phyloP scores from a whole-genome alignment of 2,329 filamentous ascomycete species.

The Diaporthe australafricana region DNA sequence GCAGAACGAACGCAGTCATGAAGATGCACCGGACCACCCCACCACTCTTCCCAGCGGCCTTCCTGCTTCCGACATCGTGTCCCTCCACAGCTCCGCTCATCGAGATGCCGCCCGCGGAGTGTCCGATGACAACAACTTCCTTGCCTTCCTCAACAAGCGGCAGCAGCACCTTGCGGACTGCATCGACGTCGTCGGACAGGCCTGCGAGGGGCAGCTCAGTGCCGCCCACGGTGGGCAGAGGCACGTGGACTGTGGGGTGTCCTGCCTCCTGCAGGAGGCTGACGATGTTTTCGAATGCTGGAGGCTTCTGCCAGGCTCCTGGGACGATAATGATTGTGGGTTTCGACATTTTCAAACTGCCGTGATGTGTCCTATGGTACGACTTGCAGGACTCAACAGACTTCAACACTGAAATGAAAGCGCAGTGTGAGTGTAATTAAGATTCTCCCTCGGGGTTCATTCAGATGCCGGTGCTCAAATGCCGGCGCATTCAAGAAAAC shows the following conservation, averaged over 20 bases:
- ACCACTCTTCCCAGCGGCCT: conserved; percentile 47
- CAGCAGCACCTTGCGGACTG: conserved; percentile 15
- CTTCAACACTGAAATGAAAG: not conserved
- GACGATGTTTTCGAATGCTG: not conserved
- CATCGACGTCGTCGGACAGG: conserved; percentile 27
- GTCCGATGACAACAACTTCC: conserved; percentile 54
- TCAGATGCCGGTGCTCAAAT: not conserved
- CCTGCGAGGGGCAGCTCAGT: conserved; percentile 18
- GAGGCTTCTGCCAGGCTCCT: conserved; percentile 25
- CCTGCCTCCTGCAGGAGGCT: conserved; percentile 14
- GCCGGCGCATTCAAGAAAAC: not conserved
- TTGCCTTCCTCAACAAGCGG: conserved; percentile 49
- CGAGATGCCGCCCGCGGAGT: conserved; percentile 57
- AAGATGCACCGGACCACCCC: conserved; percentile 54
- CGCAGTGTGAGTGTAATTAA: too few relatives aligned
- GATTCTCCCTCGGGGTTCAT: not conserved
- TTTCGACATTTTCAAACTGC: not conserved
- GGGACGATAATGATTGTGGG: conserved; percentile 28
- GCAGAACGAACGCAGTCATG: conserved; percentile 48
- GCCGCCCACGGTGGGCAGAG: conserved; percentile 15
- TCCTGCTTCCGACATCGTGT: conserved; percentile 48
- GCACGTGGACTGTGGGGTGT: not conserved
- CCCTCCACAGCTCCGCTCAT: conserved; percentile 51
- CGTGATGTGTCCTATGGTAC: not conserved
- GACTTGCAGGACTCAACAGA: too few relatives aligned